These are phyloP conservation scores for Clitoria ternatea DNA, from an alignment of 306 rosid genomes.

Conservation along the genomic window DNA sequence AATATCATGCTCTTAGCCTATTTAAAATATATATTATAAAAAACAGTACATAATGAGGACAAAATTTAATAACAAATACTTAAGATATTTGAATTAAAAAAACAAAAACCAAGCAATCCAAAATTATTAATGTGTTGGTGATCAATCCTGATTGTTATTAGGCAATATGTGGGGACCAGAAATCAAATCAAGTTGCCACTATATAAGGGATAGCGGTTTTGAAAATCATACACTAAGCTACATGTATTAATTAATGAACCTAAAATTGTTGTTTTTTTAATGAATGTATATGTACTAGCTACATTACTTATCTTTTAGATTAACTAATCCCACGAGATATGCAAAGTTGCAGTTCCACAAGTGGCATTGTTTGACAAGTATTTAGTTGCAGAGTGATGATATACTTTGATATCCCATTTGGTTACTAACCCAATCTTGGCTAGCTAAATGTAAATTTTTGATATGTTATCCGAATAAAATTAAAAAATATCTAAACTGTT, in stretches of 20 bases:
- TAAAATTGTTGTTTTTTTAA: background rate
- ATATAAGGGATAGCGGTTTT: background rate
- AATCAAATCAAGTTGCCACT: constrained; percentile 6
- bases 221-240: background rate
- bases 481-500: too few species aligned
- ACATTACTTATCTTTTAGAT: too few species aligned
- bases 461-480: too few species aligned
- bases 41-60: background rate
- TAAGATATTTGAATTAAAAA: background rate
- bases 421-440: too few species aligned
- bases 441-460: too few species aligned
- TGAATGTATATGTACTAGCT: too few species aligned
- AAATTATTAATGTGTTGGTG: background rate
- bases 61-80: background rate
- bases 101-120: background rate
- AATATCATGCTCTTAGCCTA: too few species aligned
- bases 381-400: too few species aligned
- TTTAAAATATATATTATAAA: too few species aligned
- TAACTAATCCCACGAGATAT: background rate
- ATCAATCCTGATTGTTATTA: background rate
- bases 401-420: too few species aligned
- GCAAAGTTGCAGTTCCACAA: background rate
- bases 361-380: background rate
- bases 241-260: background rate
- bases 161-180: background rate